Percentiles rank a stretch among this genome's conserved stretches.
Evolutionary conservation across 2,329 filamentous ascomycete genomes (phyloP).

Genomic region (Colletotrichum agaves): DNA sequence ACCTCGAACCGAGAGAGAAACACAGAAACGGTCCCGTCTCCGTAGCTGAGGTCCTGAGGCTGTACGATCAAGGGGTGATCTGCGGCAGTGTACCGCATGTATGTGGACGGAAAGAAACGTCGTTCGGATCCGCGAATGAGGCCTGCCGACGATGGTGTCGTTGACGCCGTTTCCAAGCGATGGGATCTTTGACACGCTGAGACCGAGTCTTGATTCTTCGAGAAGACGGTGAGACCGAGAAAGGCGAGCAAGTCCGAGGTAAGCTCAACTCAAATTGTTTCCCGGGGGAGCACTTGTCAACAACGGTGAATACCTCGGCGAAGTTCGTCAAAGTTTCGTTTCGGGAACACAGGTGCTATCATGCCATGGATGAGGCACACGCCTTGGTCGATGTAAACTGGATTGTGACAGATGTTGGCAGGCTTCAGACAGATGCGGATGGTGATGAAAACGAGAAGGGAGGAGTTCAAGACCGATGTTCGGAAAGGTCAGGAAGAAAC

Average conservation of each 20-base stretch:
- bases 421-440: constrained; percentile 10
- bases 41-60: constrained; percentile 20
- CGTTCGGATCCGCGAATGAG: constrained; percentile 6
- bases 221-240: constrained; percentile 37
- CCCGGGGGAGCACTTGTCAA: constrained; percentile 21
- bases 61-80: constrained; percentile 25
- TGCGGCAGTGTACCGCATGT: constrained; percentile 17
- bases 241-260: constrained; percentile 32
- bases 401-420: constrained; percentile 25
- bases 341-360: constrained; percentile 37
- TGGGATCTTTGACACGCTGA: neutral
- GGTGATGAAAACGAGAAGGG: constrained; percentile 23
- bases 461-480: constrained; percentile 27
- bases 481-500: constrained; percentile 39
- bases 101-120: constrained; percentile 24
- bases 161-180: constrained; percentile 5
- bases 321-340: constrained; percentile 39
- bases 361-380: constrained; percentile 35
- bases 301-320: constrained; percentile 7
- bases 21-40: constrained; percentile 32
- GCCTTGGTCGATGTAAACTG: constrained; percentile 22
- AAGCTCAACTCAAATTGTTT: constrained; percentile 41
- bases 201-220: constrained; percentile 18
- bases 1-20: constrained; percentile 39
- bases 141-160: constrained; percentile 26